phyloP scores from a whole-genome alignment of 2,329 filamentous ascomycete species.

The Hypoxylon sp. region DNA sequence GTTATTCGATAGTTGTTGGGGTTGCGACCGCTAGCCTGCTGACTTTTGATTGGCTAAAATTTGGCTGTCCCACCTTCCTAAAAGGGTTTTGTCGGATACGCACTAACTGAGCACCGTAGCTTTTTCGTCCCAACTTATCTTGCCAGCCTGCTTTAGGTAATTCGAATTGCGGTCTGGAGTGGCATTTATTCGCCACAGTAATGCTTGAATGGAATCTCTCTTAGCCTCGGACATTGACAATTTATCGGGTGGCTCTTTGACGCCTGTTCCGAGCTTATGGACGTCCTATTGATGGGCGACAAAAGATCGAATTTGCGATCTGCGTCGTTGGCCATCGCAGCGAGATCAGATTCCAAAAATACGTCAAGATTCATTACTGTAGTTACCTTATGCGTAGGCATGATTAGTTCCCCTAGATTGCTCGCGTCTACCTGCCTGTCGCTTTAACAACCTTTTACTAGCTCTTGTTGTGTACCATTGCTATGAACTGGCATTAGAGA shows the following conservation, averaged over 20 bases:
- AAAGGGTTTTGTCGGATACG: too few species aligned
- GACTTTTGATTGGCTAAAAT: too few species aligned
- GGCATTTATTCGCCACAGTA: constrained; percentile 10
- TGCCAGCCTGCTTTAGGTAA: not conserved
- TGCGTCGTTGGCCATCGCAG: not conserved
- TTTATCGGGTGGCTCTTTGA: not conserved
- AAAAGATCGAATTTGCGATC: constrained; percentile 22
- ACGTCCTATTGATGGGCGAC: not conserved
- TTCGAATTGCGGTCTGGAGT: constrained; percentile 12
- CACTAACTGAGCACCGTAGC: too few species aligned
- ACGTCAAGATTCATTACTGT: constrained; percentile 1
- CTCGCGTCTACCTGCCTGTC: not conserved
- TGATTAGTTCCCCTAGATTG: not conserved
- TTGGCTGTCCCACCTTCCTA: too few species aligned
- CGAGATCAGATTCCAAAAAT: not conserved
- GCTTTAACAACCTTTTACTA: not conserved
- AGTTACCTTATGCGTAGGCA: constrained; percentile 2
- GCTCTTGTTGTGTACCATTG: not conserved
- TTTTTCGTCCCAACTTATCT: constrained; percentile 7
- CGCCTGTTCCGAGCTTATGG: constrained; percentile 11
- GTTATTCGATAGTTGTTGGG: too few species aligned
- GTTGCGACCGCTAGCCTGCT: too few species aligned
- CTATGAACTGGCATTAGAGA: not conserved
- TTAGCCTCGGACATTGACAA: not conserved
- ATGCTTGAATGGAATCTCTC: constrained; percentile 3